A percentile compares a stretch with the other conserved stretches of the same genome.
phyloP scores from a whole-genome alignment of 306 rosid species.

The Cucurbita maxima region DNA sequence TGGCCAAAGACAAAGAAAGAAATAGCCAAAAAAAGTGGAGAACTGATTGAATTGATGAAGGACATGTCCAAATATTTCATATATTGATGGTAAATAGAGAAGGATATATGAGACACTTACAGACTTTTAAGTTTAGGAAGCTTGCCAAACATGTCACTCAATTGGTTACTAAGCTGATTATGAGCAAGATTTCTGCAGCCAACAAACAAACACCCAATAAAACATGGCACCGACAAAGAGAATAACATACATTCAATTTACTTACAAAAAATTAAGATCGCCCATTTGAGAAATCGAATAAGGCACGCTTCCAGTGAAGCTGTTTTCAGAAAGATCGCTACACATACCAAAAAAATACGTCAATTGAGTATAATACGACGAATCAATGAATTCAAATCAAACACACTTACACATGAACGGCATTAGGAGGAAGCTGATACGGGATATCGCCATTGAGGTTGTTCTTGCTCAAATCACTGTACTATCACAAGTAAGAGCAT shows the following conservation, averaged over 20 bases:
- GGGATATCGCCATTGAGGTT: constrained; percentile 63
- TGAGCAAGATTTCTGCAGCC: constrained; percentile 58
- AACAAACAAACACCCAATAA: constrained; percentile 8
- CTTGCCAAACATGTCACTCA: constrained; percentile 56
- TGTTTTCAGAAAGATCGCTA: constrained; percentile 74
- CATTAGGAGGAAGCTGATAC: constrained; percentile 85
- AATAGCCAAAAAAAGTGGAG: neutral
- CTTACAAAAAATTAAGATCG: constrained; percentile 50
- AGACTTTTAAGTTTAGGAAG: constrained; percentile 49
- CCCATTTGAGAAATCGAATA: constrained; percentile 62
- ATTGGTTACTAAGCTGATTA: constrained; percentile 57
- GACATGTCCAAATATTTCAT: neutral
- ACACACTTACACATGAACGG: constrained; percentile 38
- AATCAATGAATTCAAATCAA: neutral
- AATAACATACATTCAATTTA: neutral
- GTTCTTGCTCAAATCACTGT: constrained; percentile 92
- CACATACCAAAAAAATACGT: neutral
- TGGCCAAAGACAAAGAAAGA: neutral
- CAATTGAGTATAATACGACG: neutral
- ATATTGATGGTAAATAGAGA: neutral
- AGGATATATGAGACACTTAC: constrained; percentile 28
- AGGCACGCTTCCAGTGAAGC: constrained; percentile 53
- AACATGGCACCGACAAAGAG: neutral
- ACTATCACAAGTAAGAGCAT: constrained; percentile 39
- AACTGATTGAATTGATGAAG: neutral